Evolutionary conservation across 768 basidiomycete genomes (phyloP).

Genomic region (Coprinellus micaceus): DNA sequence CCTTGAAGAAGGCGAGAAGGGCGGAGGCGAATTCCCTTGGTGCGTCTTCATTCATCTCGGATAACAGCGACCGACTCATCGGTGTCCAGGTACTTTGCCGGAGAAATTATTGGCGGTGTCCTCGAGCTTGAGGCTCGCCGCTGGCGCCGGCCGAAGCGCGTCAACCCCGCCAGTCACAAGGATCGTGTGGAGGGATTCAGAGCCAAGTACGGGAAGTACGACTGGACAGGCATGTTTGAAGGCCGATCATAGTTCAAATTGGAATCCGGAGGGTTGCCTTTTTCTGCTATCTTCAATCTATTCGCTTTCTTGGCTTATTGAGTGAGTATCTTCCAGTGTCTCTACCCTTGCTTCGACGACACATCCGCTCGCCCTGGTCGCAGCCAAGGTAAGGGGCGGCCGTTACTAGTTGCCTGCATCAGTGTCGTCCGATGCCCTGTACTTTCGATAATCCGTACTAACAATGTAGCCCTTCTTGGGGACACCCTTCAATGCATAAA

Average conservation of each 20-base stretch:
- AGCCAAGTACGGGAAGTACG: constrained; percentile 71
- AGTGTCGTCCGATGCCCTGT: too few species aligned
- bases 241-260: neutral
- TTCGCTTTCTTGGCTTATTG: too few species aligned
- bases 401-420: too few species aligned
- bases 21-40: constrained; percentile 89
- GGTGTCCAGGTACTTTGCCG: constrained; percentile 78
- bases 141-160: constrained; percentile 77
- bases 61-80: neutral
- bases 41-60: constrained; percentile 32
- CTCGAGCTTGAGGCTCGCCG: constrained; percentile 81
- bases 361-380: too few species aligned
- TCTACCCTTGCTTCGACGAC: too few species aligned
- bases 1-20: constrained; percentile 83
- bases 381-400: too few species aligned
- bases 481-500: too few species aligned
- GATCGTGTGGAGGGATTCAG: constrained; percentile 69
- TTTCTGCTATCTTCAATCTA: too few species aligned
- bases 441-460: too few species aligned
- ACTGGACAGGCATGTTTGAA: constrained; percentile 78
- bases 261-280: too few species aligned
- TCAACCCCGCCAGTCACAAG: constrained; percentile 68
- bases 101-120: constrained; percentile 90
- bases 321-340: too few species aligned
- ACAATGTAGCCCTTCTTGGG: too few species aligned